Conservation (phyloP, 805 yeast genomes). For the Candida gorgasii region DNA sequence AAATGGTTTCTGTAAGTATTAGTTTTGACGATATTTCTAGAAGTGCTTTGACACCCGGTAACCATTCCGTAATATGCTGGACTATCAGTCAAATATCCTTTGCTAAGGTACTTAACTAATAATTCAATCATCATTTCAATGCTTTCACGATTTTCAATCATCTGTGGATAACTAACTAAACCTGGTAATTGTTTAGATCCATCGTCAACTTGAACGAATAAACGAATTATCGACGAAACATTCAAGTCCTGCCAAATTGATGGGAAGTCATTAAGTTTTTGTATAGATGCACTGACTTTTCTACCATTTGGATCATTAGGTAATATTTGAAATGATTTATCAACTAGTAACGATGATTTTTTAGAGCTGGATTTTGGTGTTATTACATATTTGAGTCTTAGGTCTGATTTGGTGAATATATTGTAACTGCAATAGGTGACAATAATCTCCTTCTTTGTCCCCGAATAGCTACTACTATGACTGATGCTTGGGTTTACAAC, state of each 20-base stretch:
- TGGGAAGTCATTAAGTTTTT: neutral
- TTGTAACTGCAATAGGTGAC: constrained; percentile 72
- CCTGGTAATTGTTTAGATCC: constrained; percentile 60
- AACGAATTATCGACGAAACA: constrained; percentile 58
- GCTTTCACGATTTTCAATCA: constrained; percentile 25
- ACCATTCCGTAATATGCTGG: constrained; percentile 30
- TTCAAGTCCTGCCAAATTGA: constrained; percentile 59
- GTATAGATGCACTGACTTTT: constrained; percentile 3
- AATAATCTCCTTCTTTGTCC: constrained; percentile 24
- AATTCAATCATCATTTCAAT: constrained; percentile 29
- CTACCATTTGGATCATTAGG: constrained; percentile 14
- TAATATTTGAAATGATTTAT: constrained; percentile 31
- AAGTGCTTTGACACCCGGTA: constrained; percentile 29
- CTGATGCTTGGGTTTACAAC: neutral
- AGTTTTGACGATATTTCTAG: constrained; percentile 21
- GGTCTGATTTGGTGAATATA: constrained; percentile 69
- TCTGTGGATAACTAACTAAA: constrained; percentile 47
- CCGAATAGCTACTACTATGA: neutral
- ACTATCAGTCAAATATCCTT: constrained; percentile 49
- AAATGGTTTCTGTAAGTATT: constrained; percentile 49
- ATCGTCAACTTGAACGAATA: constrained; percentile 53
- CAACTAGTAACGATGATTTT: constrained; percentile 23
- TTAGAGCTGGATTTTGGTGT: constrained; percentile 20
- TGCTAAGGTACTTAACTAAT: constrained; percentile 47
- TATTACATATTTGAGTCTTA: constrained; percentile 61